phyloP scores from a whole-genome alignment of 1,284 basidiomycete genomes.

The Mycosarcoma mackinlayi region DNA sequence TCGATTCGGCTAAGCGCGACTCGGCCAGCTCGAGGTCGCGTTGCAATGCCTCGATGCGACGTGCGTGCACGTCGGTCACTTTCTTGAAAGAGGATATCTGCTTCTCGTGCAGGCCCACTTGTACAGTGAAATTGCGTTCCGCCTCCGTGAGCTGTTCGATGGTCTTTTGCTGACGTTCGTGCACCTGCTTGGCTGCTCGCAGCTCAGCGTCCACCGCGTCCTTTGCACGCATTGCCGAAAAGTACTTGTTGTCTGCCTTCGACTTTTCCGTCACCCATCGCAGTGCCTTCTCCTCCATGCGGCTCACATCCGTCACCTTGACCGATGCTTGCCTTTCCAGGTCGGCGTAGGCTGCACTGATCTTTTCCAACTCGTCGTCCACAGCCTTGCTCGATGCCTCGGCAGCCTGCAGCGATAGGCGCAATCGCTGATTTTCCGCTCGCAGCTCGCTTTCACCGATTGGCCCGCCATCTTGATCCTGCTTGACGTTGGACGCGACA shows the following conservation, averaged over 20 bases:
- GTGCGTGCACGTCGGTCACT: slow-evolving; percentile 52
- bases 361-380: slow-evolving; percentile 85
- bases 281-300: slow-evolving; percentile 79
- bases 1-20: slow-evolving; percentile 38
- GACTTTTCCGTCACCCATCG: slow-evolving; percentile 75
- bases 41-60: slow-evolving; percentile 64
- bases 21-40: slow-evolving; percentile 63
- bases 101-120: slow-evolving; percentile 75
- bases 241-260: slow-evolving; percentile 95
- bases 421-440: slow-evolving; percentile 74
- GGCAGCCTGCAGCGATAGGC: slow-evolving; percentile 33
- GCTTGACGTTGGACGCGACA: slow-evolving; percentile 4
- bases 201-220: slow-evolving; percentile 83
- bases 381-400: slow-evolving; percentile 61
- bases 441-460: slow-evolving; percentile 64
- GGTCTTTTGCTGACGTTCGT: slow-evolving; percentile 82
- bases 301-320: slow-evolving; percentile 83
- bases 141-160: slow-evolving; percentile 78
- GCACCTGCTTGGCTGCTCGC: slow-evolving; percentile 75
- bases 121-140: slow-evolving; percentile 74
- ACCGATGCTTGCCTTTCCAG: slow-evolving; percentile 83
- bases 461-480: slow-evolving; percentile 6
- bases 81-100: slow-evolving; percentile 69
- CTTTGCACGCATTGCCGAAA: slow-evolving; percentile 86
- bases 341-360: slow-evolving; percentile 88